phyloP scores from a whole-genome alignment of 768 basidiomycete genomes.

The Tylopilus plumbeoviolaceoides region DNA sequence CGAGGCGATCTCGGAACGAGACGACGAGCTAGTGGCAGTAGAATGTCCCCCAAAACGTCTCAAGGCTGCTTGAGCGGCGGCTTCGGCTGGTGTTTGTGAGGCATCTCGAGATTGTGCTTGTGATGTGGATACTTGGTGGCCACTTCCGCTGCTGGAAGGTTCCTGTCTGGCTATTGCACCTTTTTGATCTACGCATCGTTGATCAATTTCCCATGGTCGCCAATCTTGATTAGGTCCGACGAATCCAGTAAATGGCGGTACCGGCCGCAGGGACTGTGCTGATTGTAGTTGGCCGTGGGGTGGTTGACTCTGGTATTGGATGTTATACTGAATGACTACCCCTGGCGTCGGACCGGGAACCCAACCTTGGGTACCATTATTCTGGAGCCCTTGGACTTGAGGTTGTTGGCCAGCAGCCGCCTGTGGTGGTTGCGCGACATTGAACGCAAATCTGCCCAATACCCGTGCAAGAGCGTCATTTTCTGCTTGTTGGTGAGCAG shows the following conservation, averaged over 20 bases:
- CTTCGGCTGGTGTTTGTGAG: conserved; percentile 39
- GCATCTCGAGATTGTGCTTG: conserved; percentile 8
- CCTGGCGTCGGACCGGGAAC: conserved; percentile 37
- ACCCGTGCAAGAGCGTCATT: conserved; percentile 37
- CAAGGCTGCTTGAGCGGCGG: conserved; percentile 67
- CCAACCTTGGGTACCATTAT: conserved; percentile 33
- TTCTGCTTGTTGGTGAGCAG: conserved; percentile 33
- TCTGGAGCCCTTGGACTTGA: conserved; percentile 31
- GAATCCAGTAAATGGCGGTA: conserved; percentile 60
- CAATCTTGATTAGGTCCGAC: conserved; percentile 61
- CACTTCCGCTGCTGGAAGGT: conserved; percentile 1
- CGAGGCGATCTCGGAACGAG: conserved; percentile 9
- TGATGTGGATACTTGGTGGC: conserved; percentile 1
- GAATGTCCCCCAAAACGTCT: conserved; percentile 38
- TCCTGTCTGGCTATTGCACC: conserved; percentile 5
- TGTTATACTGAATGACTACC: conserved; percentile 60
- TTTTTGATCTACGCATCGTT: conserved; percentile 26
- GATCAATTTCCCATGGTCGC: conserved; percentile 56
- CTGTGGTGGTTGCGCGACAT: conserved; percentile 42
- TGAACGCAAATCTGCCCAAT: conserved; percentile 52
- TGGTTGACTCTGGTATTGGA: conserved; percentile 50
- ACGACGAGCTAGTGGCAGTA: conserved; percentile 8
- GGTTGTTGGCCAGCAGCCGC: conserved; percentile 28
- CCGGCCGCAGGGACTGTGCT: conserved; percentile 32
- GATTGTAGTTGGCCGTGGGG: conserved; percentile 31